phyloP scores from a whole-genome alignment of 2,329 filamentous ascomycete genomes.

The Paracoccidioides brasiliensis region DNA sequence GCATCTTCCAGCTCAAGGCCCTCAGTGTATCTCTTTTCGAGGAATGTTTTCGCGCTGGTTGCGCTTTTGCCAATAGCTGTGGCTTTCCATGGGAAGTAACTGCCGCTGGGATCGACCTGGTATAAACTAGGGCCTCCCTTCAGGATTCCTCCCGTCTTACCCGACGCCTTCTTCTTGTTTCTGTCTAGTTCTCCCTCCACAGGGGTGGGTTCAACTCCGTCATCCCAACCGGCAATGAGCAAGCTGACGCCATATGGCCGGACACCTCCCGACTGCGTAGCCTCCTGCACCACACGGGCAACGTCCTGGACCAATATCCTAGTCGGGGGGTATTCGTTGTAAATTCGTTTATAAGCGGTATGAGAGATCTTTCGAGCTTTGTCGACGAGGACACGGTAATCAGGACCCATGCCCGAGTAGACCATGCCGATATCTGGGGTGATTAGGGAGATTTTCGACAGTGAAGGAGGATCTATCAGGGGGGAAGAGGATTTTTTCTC shows the following conservation, averaged over 20 bases:
- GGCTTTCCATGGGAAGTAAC: slow-evolving; percentile 99
- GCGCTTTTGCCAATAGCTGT: slow-evolving; percentile 98
- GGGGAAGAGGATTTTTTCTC: slow-evolving; percentile 99
- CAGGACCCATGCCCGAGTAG: slow-evolving; percentile 97
- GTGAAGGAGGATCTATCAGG: slow-evolving; percentile 84
- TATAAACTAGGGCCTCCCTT: slow-evolving; percentile 97
- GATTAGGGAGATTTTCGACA: slow-evolving; percentile 95
- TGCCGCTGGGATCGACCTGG: slow-evolving; percentile 97
- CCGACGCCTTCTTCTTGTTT: slow-evolving; percentile 56
- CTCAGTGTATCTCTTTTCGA: slow-evolving; percentile 98
- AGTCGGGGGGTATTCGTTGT: slow-evolving; percentile 99
- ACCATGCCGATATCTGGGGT: slow-evolving; percentile 99
- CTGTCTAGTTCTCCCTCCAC: slow-evolving; percentile 46
- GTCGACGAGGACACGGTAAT: slow-evolving; percentile 95
- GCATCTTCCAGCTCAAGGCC: slow-evolving; percentile 94
- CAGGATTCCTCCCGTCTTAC: slow-evolving; percentile 87
- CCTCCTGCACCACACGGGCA: slow-evolving; percentile 95
- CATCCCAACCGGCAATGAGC: slow-evolving; percentile 94
- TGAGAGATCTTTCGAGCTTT: slow-evolving; percentile 97
- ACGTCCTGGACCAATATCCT: slow-evolving; percentile 98
- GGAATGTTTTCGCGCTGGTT: slow-evolving; percentile 94
- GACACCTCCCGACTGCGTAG: slow-evolving; percentile 94
- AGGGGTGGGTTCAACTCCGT: slow-evolving; percentile 79
- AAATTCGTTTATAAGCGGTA: slow-evolving; percentile 98
- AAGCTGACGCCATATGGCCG: slow-evolving; percentile 92